These are phyloP conservation scores for Ceratocystiopsis sp. DNA, from an alignment of 2,329 filamentous ascomycete species.

Conservation along the genomic window DNA sequence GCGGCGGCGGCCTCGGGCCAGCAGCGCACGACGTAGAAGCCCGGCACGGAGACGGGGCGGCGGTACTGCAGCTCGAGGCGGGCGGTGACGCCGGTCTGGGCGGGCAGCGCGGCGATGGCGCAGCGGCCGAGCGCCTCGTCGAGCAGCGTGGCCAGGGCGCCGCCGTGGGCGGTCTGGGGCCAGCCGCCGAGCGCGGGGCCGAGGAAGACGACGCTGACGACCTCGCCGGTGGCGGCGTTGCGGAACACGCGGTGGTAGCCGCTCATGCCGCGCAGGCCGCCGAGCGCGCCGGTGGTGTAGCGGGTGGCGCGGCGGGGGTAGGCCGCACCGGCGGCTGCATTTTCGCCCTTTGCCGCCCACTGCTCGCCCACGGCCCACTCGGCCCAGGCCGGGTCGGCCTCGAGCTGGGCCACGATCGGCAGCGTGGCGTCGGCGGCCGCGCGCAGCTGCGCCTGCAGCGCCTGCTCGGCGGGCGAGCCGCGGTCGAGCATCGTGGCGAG, in stretches of 20 bases:
- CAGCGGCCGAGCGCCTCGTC: conserved; percentile 54
- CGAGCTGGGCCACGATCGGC: conserved; percentile 7
- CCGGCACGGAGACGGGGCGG: conserved; percentile 38
- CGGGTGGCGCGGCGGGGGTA: conserved; percentile 8
- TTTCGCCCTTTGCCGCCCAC: neutral
- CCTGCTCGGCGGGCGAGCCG: conserved; percentile 4
- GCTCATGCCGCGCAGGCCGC: conserved; percentile 24
- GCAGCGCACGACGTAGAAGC: conserved; percentile 46
- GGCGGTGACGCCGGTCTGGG: conserved; percentile 36
- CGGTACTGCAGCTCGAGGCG: conserved; percentile 45
- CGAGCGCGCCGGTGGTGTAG: conserved; percentile 25
- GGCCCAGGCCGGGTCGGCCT: conserved; percentile 7
- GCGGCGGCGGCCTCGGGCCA: conserved; percentile 18
- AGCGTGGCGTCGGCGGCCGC: neutral
- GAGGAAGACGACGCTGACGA: conserved; percentile 49
- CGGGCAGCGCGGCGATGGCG: conserved; percentile 30
- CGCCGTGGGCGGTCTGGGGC: conserved; percentile 57
- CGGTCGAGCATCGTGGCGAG: neutral
- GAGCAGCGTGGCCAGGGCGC: conserved; percentile 48
- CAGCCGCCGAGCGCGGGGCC: conserved; percentile 50
- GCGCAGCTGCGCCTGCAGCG: neutral
- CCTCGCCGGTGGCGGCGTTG: conserved; percentile 38
- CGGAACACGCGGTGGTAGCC: conserved; percentile 46
- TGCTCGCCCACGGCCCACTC: conserved; percentile 6
- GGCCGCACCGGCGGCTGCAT: no score